These are phyloP conservation scores for Coemansia sp. DNA, from an alignment of 192 early-diverging fungal species.

Conservation along the genomic window DNA sequence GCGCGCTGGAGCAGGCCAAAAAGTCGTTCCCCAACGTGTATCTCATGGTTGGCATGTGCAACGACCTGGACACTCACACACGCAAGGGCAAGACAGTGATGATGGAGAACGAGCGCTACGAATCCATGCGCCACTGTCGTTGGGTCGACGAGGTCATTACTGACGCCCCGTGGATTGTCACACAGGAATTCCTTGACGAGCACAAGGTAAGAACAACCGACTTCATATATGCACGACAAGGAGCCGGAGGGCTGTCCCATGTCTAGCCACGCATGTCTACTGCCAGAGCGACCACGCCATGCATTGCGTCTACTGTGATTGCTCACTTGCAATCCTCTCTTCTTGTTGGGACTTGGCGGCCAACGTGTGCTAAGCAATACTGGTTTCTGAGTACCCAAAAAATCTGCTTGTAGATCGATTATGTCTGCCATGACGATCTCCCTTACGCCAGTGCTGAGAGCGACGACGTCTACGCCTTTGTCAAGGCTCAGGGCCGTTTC, in stretches of 20 bases:
- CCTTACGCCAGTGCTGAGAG: conserved; percentile 70
- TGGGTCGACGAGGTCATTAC: conserved; percentile 81
- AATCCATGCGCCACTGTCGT: conserved; percentile 75
- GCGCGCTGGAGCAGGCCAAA: conserved; percentile 80
- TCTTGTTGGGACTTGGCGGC: neutral
- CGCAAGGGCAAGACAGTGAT: conserved; percentile 82
- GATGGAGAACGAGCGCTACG: conserved; percentile 72
- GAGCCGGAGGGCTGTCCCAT: neutral
- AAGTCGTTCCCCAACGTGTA: conserved; percentile 72
- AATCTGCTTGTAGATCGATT: conserved; percentile 61
- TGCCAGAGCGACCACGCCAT: neutral
- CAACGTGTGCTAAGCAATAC: neutral
- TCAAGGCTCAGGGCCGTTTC: conserved; percentile 69
- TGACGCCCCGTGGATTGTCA: conserved; percentile 74
- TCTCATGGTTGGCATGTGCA: conserved; percentile 74
- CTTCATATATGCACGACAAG: neutral
- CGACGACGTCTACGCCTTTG: conserved; percentile 75
- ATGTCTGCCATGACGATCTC: conserved; percentile 79
- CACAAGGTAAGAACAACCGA: conserved; percentile 49
- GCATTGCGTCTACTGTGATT: neutral
- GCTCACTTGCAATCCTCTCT: neutral
- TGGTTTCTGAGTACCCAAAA: neutral
- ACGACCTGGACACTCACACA: conserved; percentile 69
- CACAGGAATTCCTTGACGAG: conserved; percentile 70
- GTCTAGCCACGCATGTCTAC: neutral